phyloP scores from a whole-genome alignment of 225 moss, liverwort and hornwort genomes.

The Antitrichia curtipendula region DNA sequence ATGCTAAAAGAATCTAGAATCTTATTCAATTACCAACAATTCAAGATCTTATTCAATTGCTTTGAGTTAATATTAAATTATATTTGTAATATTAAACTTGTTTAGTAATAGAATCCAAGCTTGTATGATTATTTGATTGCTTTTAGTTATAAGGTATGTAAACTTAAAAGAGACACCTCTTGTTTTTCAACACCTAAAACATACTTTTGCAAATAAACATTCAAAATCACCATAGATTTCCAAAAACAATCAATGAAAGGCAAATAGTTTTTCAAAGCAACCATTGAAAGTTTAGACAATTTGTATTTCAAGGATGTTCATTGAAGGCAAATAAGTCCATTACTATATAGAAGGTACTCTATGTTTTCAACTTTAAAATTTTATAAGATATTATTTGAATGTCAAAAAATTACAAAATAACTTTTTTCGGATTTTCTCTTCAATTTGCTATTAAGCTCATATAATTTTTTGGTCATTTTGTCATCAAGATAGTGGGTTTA shows the following conservation, averaged over 20 bases:
- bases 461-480: neutral
- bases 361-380: neutral
- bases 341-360: fast-evolving
- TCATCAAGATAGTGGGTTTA: neutral
- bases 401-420: neutral
- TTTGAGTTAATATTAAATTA: neutral
- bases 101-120: neutral
- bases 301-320: neutral
- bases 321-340: neutral
- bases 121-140: neutral
- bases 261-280: neutral
- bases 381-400: neutral
- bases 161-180: neutral
- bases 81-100: neutral
- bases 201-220: neutral
- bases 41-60: neutral
- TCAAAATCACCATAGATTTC: neutral
- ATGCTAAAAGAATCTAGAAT: neutral
- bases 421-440: neutral
- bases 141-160: neutral
- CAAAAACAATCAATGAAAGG: neutral
- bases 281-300: neutral
- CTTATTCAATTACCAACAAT: neutral
- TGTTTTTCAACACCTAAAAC: fast-evolving
- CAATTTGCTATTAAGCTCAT: neutral